Base-by-base conservation (phyloP, 352 stramenopile species). In the Phytopythium helicoides region DNA sequence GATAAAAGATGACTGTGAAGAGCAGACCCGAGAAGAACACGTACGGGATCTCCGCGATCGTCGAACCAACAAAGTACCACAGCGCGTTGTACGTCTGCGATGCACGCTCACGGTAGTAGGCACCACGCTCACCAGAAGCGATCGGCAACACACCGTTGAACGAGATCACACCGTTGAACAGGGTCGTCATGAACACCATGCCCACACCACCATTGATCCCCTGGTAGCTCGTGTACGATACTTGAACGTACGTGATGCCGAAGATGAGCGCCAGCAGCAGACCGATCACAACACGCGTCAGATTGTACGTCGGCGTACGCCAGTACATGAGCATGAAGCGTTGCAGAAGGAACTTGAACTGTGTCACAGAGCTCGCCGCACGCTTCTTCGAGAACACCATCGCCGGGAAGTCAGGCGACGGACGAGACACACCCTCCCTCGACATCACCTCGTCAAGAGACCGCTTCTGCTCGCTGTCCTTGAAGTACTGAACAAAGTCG, bases 21-120 rank as follows among this genome's bases (percentile, higher is more conserved):
- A 83, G 11, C 25, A 76, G 42, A 15, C 52, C 52, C 16, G 31
- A 41, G 28, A 60, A 45, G 46, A 83, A 72, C 10, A 81, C 62
- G 58, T 77, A 79, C 38, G 71, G 73, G 45, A 82, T 76, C 64
- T 98, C 92, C 4, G 67, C 64, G 9, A 97, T n/a, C 9, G 76
- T 89, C 37, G 79, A 78, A 2, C 79, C 71, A n/a, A n/a, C n/a
- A n/a, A n/a, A n/a, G n/a, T n/a, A n/a, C n/a, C n/a, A n/a, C n/a
- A n/a, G n/a, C n/a, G n/a, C n/a, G n/a, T n/a, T n/a, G n/a, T n/a
- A n/a, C n/a, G n/a, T n/a, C n/a, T n/a, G n/a, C n/a, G n/a, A n/a
- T n/a, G n/a, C n/a, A n/a, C n/a, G n/a, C n/a, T n/a, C n/a, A n/a
- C n/a, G n/a, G n/a, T n/a, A n/a, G n/a, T n/a, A n/a, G n/a, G n/a